Conservation (phyloP, 306 rosid species). For the Ochetophila trinervis region DNA sequence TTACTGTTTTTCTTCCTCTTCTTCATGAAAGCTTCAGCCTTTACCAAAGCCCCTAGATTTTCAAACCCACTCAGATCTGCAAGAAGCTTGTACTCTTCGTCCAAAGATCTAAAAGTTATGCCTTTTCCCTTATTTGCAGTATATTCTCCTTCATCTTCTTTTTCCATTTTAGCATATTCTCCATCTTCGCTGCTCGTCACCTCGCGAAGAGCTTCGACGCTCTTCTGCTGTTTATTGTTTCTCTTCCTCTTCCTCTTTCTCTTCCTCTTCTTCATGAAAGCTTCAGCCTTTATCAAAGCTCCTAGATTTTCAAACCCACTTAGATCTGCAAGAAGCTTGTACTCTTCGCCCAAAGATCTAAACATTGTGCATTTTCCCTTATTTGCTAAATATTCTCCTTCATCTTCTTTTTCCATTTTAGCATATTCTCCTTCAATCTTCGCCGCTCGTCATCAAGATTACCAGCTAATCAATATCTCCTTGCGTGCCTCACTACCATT, state of each 20-base stretch:
- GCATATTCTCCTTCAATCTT: neutral
- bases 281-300: slow-evolving; percentile 1
- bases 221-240: neutral
- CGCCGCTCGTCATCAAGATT: too few species aligned
- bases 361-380: neutral
- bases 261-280: slow-evolving; percentile 1
- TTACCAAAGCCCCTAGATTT: slow-evolving; percentile 2
- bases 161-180: neutral
- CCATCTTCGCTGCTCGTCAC: too few species aligned
- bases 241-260: too few species aligned
- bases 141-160: neutral
- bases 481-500: too few species aligned
- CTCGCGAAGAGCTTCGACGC: too few species aligned
- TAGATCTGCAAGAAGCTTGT: neutral
- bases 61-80: slow-evolving; percentile 16
- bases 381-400: neutral
- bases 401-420: neutral
- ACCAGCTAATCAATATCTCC: too few species aligned
- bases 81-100: neutral
- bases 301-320: slow-evolving; percentile 14
- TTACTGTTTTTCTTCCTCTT: slow-evolving; percentile 1
- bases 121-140: neutral
- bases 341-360: slow-evolving; percentile 1
- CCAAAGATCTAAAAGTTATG: neutral
- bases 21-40: slow-evolving; percentile 1